Conservation (phyloP, 192 early-diverging fungal species). For the Thoreauomyces humboldtii region DNA sequence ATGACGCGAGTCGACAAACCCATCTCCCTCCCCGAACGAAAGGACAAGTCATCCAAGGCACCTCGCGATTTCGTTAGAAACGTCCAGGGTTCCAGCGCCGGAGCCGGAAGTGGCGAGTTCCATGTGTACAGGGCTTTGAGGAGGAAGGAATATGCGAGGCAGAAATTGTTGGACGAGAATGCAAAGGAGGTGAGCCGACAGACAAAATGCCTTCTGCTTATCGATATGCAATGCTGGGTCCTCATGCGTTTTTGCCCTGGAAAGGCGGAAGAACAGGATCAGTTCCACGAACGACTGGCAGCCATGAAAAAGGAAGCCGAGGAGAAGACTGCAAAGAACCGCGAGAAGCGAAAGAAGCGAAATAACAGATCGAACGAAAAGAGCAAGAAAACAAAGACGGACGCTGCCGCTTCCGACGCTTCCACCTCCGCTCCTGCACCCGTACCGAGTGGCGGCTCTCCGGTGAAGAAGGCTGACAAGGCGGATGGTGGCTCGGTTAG, state of each 20-base stretch:
- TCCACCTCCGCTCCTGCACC: too few relatives aligned
- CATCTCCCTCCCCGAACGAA: constrained; percentile 64
- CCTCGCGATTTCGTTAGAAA: constrained; percentile 89
- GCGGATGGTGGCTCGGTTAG: too few relatives aligned
- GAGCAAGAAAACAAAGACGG: constrained; percentile 28
- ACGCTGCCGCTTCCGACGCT: too few relatives aligned
- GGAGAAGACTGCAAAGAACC: constrained; percentile 82
- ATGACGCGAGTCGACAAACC: constrained; percentile 82
- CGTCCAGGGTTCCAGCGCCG: constrained; percentile 89
- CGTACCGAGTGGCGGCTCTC: too few relatives aligned
- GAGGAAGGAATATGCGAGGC: constrained; percentile 78
- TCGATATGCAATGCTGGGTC: background rate
- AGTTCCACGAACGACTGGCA: constrained; percentile 59
- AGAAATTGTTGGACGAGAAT: constrained; percentile 76
- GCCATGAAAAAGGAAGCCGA: constrained; percentile 64
- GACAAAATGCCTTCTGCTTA: background rate
- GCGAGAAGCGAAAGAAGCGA: constrained; percentile 79
- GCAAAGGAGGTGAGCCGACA: constrained; percentile 56
- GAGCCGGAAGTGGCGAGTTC: constrained; percentile 94
- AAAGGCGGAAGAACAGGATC: constrained; percentile 58
- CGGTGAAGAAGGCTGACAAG: too few relatives aligned
- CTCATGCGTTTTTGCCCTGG: background rate
- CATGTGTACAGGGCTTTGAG: constrained; percentile 87
- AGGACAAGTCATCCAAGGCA: constrained; percentile 47
- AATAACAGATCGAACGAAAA: constrained; percentile 45